Evolutionary conservation across 1,284 basidiomycete species (phyloP).

Genomic region (Austropuccinia psidii): DNA sequence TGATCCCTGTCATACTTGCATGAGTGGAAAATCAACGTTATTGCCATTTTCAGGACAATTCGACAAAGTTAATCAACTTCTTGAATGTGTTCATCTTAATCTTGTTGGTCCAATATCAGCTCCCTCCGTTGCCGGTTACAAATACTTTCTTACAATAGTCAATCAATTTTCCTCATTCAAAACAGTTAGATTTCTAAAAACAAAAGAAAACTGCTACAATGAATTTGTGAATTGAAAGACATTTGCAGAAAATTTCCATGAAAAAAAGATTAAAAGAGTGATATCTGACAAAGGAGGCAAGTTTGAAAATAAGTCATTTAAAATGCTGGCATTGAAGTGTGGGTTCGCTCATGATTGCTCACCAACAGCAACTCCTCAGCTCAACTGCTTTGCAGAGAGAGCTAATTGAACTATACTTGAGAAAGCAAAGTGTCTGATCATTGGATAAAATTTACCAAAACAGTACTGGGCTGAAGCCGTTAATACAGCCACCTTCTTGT

Average conservation of each 20-base stretch:
- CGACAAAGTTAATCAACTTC: not conserved
- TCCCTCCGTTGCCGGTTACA: not conserved
- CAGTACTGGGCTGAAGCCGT: constrained; percentile 48
- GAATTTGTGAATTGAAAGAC: no score
- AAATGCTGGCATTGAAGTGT: constrained; percentile 40
- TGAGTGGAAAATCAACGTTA: no score
- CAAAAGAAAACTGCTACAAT: not conserved
- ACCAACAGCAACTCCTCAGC: constrained; percentile 48
- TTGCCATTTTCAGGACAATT: not conserved
- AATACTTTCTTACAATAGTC: not conserved
- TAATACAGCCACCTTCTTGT: constrained; percentile 45
- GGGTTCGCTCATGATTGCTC: constrained; percentile 47
- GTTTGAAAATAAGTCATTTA: constrained; percentile 42
- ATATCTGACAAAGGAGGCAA: constrained; percentile 46
- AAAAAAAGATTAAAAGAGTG: not conserved
- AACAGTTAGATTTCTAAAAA: not conserved
- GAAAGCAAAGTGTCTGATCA: constrained; percentile 43
- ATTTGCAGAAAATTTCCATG: no score
- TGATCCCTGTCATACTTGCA: no score
- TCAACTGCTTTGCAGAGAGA: constrained; percentile 47
- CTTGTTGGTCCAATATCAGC: not conserved
- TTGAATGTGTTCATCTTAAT: not conserved
- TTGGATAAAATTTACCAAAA: constrained; percentile 42
- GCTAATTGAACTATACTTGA: constrained; percentile 44
- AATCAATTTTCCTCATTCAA: constrained; percentile 5